Base-by-base conservation (phyloP, 2,329 filamentous ascomycete genomes). In the Pseudopyricularia cyperi region DNA sequence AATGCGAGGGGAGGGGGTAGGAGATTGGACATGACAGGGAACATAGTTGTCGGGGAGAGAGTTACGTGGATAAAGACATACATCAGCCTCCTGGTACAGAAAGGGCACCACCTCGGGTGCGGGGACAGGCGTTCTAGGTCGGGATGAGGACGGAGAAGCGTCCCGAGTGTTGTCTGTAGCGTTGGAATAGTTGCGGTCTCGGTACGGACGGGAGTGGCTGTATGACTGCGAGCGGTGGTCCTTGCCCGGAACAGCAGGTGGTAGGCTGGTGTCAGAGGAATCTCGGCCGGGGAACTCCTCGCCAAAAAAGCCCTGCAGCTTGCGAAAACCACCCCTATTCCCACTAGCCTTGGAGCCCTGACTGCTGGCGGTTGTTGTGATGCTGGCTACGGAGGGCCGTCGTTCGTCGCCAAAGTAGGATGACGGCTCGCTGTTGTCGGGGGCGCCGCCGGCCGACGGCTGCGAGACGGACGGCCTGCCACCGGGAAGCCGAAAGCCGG, bases 61-160 rank as follows among this genome's bases (percentile, higher is more conserved):
- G 19, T 30, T 30, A 30, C 28, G 28, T 9, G 28, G 28, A 26
- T 26, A 39, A 24, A 56, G 56, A 76, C 82, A 72, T 66, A 87
- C 84, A 71, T 87, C 80, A 58, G 78, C 78, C 64, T 93, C 88
- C 68, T 97, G 93, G 64, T 93, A 97, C 56, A 95, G 77, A 76
- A 95, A 98, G n/a, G 93, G 93, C 37, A 95, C 93, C 53, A 98
- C 89, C 68, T 97, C 91, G 62, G 88, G 93, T 12, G 87, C 88
- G 42, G 87, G 87, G 50, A 89, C 75, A 12, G 90, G 89, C n/a
- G 88, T 95, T 59, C 85, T 79, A 48, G 90, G 88, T 58, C 88
- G 77, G 28, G 86, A 89, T 32, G 80, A 81, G 51, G 79, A 77
- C 39, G 89, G 89, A 51, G 90, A 94, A 46, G 75, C 76, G 56